phyloP scores from a whole-genome alignment of 2,329 filamentous ascomycete species.

The Talaromyces rugulosus region DNA sequence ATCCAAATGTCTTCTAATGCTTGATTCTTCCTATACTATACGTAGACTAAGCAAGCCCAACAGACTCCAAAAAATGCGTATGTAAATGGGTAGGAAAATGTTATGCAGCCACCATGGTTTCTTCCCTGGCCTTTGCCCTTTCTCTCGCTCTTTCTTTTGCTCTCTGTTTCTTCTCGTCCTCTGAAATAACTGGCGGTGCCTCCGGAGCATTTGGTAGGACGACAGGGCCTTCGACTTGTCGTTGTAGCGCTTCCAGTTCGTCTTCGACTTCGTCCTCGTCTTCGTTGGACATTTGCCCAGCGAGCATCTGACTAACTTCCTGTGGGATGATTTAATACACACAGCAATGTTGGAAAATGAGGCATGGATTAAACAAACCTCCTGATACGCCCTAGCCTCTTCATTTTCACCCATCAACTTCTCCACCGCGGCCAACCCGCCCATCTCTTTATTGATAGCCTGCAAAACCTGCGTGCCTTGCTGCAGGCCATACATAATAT shows the following conservation, averaged over 20 bases:
- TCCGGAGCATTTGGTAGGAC: constrained; percentile 38
- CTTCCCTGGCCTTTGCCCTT: constrained; percentile 24
- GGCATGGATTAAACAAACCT: constrained; percentile 48
- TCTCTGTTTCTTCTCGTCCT: constrained; percentile 25
- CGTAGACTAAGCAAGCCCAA: neutral
- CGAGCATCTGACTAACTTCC: constrained; percentile 91
- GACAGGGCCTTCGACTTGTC: constrained; percentile 46
- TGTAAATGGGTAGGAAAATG: neutral
- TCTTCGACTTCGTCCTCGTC: constrained; percentile 98
- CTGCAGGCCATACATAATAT: constrained; percentile 86
- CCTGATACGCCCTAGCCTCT: constrained; percentile 86
- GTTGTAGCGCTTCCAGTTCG: constrained; percentile 78
- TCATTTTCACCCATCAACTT: constrained; percentile 90
- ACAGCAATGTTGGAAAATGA: neutral
- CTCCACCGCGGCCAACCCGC: constrained; percentile 87
- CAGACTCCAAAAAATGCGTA: neutral
- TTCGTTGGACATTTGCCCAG: constrained; percentile 81
- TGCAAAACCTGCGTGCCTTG: constrained; percentile 86
- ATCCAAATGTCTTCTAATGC: neutral
- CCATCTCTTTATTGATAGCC: constrained; percentile 94
- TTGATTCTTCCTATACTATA: neutral
- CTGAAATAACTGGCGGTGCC: constrained; percentile 24
- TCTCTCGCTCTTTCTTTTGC: constrained; percentile 29
- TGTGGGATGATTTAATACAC: constrained; percentile 32
- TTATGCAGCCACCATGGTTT: constrained; percentile 21